phyloP scores from a whole-genome alignment of 345 rosid species.

The Cardamine occulta region DNA sequence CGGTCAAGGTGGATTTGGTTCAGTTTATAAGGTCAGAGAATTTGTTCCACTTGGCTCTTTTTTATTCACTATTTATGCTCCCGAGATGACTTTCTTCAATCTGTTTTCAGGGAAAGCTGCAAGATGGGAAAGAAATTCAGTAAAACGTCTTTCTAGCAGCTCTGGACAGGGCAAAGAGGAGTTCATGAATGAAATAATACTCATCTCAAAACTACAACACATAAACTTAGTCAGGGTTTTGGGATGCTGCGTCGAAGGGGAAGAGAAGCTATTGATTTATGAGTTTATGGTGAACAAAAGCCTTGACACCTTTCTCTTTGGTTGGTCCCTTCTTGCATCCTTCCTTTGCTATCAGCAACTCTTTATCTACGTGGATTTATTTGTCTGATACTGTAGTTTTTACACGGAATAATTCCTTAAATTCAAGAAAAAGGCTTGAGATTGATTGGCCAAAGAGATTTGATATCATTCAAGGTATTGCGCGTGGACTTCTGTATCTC shows the following conservation, averaged over 20 bases:
- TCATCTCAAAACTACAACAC: conserved; percentile 65
- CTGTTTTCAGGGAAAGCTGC: conserved; percentile 16
- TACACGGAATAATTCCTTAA: background rate
- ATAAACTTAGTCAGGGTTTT: conserved; percentile 55
- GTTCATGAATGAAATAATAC: conserved; percentile 55
- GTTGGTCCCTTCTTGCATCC: conserved; percentile 16
- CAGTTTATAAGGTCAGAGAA: too few species aligned
- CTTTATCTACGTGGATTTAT: background rate
- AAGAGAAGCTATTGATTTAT: conserved; percentile 54
- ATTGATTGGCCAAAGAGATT: conserved; percentile 33
- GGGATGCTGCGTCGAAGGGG: conserved; percentile 57
- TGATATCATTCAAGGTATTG: conserved; percentile 23
- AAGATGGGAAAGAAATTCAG: conserved; percentile 22
- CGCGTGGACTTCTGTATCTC: conserved; percentile 37
- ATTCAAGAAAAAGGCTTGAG: conserved; percentile 29
- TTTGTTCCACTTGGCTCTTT: too few species aligned
- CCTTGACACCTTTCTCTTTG: conserved; percentile 56
- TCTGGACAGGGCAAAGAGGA: conserved; percentile 48
- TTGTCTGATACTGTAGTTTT: background rate
- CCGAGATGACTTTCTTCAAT: background rate
- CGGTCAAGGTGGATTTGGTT: too few species aligned
- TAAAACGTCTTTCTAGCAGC: conserved; percentile 25
- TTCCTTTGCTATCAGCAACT: background rate
- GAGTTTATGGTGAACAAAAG: conserved; percentile 64
- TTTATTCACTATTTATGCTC: background rate